Base-by-base conservation (phyloP, 1,284 basidiomycete genomes). In the Lignosus rhinocerotis region DNA sequence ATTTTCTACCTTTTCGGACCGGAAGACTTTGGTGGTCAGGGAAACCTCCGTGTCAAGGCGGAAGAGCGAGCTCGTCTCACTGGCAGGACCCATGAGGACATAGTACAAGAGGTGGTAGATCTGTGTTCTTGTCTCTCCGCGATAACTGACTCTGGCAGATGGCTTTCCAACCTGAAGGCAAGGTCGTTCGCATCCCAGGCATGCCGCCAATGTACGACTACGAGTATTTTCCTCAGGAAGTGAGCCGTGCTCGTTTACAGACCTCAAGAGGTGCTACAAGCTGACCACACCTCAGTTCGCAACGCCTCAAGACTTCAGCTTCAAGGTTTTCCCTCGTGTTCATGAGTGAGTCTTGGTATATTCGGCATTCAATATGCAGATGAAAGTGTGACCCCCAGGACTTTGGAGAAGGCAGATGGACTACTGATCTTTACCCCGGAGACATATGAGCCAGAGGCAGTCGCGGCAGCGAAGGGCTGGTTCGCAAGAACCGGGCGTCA, bases 121-220 rank as follows among this genome's bases (percentile, higher is more conserved):
- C 7, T 16, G 1, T 3, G 4, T 6, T 38, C 11, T 12, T 21
- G 0, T 12, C 33, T n/a, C 43, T 10, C 12, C 30, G 21, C 21
- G 3, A 30, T 6, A 19, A 17, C 10, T 43, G n/a, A 43, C 19
- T 19, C 11, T 25, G 10, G 17, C 30, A 68, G 65, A 45, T 67
- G 3, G 19, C 51, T 0, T 59, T 56, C n/a, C 33, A 45, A 5
- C 11, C 39, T 19, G 41, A 51, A 7, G 62, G 57, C 0, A 39
- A 53, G 7, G 41, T 70, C 1, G 38, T 67, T 0, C 42, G 46
- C 0, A 49, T 67, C 9, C 66, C 67, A 0, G 64, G 60, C 2
- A 41, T 69, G 31, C 62, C 67, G 16, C 59, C 62, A 0, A 65
- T 69, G 58, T 65, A 68, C 44, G 64, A 69, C 49, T 53, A 68